Percentiles rank a stretch among this genome's conserved stretches.
phyloP scores from a whole-genome alignment of 805 yeast species.

The Barnettozyma pratensis region DNA sequence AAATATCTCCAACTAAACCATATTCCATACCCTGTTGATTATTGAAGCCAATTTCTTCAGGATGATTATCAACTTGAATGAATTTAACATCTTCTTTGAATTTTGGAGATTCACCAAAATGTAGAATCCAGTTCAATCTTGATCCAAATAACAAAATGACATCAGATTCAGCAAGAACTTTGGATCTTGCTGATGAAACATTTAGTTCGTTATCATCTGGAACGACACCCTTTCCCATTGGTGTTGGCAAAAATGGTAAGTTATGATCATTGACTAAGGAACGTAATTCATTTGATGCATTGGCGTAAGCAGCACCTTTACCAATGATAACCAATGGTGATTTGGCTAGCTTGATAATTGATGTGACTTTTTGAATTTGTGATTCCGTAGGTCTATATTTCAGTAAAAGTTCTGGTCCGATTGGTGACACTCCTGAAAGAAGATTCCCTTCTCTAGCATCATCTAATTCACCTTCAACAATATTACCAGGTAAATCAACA shows the following conservation, averaged over 20 bases:
- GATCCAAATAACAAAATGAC: slow-evolving; percentile 60
- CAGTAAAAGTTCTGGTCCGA: slow-evolving; percentile 21
- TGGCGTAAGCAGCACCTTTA: slow-evolving; percentile 54
- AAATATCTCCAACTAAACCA: slow-evolving; percentile 55
- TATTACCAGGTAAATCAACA: slow-evolving; percentile 60
- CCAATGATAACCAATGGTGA: slow-evolving; percentile 58
- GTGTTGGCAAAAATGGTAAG: slow-evolving; percentile 63
- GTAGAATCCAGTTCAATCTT: slow-evolving; percentile 69
- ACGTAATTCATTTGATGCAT: slow-evolving; percentile 35
- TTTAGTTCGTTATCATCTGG: slow-evolving; percentile 44
- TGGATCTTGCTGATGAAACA: slow-evolving; percentile 59
- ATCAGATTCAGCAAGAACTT: slow-evolving; percentile 53
- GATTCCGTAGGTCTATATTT: slow-evolving; percentile 31
- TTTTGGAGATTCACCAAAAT: slow-evolving; percentile 56
- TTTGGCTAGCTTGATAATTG: slow-evolving; percentile 29
- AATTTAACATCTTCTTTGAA: slow-evolving; percentile 41
- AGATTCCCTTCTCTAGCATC: background rate
- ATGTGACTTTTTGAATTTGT: slow-evolving; percentile 32
- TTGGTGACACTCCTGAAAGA: slow-evolving; percentile 7
- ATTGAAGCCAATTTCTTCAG: slow-evolving; percentile 49
- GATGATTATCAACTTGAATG: slow-evolving; percentile 50
- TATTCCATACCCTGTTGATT: slow-evolving; percentile 28
- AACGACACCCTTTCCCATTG: slow-evolving; percentile 74
- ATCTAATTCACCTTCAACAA: slow-evolving; percentile 31
- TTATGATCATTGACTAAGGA: slow-evolving; percentile 36